These are phyloP conservation scores for Pseudonitzschia multistriata DNA, from an alignment of 108 stramenopile species.

Conservation along the genomic window DNA sequence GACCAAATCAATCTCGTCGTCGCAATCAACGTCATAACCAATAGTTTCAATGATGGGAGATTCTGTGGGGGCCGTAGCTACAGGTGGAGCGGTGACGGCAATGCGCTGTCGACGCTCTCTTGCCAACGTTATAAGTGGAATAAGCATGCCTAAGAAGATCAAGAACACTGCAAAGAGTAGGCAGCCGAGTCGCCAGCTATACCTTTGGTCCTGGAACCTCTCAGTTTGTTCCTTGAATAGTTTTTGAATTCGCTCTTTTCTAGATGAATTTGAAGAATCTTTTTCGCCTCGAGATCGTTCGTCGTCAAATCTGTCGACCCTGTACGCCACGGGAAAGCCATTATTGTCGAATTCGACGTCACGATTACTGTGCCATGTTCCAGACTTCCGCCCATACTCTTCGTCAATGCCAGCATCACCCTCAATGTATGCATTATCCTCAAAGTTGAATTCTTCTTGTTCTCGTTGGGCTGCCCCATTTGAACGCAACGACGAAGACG, in stretches of 20 bases:
- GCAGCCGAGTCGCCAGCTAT: neutral
- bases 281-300: neutral
- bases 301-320: neutral
- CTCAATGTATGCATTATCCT: neutral
- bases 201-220: neutral
- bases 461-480: slow-evolving; percentile 1
- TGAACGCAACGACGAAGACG: neutral
- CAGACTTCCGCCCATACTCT: neutral
- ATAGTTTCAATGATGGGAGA: neutral
- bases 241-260: neutral
- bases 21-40: neutral
- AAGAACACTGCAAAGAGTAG: slow-evolving; percentile 3
- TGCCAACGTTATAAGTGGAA: neutral
- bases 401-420: neutral
- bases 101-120: neutral
- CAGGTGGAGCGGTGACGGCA: neutral
- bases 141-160: slow-evolving; percentile 6
- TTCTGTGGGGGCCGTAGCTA: neutral
- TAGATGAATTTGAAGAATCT: neutral
- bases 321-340: neutral
- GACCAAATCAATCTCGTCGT: slow-evolving; percentile 3
- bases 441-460: neutral
- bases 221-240: neutral
- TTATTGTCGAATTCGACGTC: neutral
- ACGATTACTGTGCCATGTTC: neutral